Evolutionary conservation across 2,329 filamentous ascomycete genomes (phyloP).

Genomic region (Penicillium occitanis): DNA sequence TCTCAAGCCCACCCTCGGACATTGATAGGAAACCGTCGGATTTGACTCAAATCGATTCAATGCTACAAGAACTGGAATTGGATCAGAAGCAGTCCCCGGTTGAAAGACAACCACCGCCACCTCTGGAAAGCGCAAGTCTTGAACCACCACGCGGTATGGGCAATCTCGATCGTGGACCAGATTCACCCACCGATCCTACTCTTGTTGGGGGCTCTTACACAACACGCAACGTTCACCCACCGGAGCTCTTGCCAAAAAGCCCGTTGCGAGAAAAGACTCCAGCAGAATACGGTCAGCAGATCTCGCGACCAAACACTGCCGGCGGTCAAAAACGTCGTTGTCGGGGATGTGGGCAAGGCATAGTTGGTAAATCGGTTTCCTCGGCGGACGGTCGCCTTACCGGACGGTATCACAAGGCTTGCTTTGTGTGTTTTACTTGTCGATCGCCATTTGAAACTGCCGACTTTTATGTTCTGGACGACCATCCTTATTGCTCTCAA

Average conservation of each 20-base stretch:
- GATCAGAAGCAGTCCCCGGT: slow-evolving; percentile 36
- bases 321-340: slow-evolving; percentile 68
- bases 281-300: slow-evolving; percentile 26
- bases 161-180: slow-evolving; percentile 35
- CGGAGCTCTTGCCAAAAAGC: slow-evolving; percentile 16
- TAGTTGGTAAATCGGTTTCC: slow-evolving; percentile 88
- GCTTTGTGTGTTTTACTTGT: slow-evolving; percentile 89
- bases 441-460: slow-evolving; percentile 75
- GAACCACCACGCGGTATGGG: slow-evolving; percentile 35
- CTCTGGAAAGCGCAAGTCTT: slow-evolving; percentile 13
- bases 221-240: neutral
- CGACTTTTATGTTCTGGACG: slow-evolving; percentile 87
- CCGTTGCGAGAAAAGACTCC: slow-evolving; percentile 24
- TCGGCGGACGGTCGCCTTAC: slow-evolving; percentile 89
- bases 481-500: slow-evolving; percentile 84
- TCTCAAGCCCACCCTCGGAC: slow-evolving; percentile 57
- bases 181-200: slow-evolving; percentile 52
- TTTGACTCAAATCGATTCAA: slow-evolving; percentile 48
- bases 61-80: slow-evolving; percentile 58
- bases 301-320: slow-evolving; percentile 43
- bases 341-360: slow-evolving; percentile 74
- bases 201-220: slow-evolving; percentile 41
- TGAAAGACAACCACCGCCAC: slow-evolving; percentile 18
- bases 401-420: slow-evolving; percentile 90
- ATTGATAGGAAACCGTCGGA: slow-evolving; percentile 34